Conservation (phyloP, 257 asterid species). For the Mitragyna speciosa region DNA sequence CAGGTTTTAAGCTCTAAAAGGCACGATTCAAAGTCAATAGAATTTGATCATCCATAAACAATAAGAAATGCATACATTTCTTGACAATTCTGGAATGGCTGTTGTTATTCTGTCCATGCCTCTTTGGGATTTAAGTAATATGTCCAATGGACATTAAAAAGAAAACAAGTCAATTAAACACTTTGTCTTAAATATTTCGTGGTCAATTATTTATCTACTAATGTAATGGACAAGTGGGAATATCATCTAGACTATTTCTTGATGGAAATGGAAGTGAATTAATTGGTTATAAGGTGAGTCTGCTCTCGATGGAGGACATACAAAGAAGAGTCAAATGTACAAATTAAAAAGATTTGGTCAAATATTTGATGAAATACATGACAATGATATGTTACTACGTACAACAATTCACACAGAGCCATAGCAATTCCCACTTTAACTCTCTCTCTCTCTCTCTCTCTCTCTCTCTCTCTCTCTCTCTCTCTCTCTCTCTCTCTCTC, state of each 20-base stretch:
- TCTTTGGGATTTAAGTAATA: not conserved
- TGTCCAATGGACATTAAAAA: not conserved
- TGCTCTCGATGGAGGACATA: not conserved
- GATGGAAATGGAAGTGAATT: not conserved
- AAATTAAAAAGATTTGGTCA: too few relatives aligned
- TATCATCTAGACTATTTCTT: not conserved
- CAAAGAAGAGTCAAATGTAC: not conserved
- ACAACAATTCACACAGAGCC: too few relatives aligned
- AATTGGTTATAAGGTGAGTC: not conserved
- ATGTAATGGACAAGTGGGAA: not conserved
- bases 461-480: too few relatives aligned
- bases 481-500: too few relatives aligned
- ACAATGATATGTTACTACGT: too few relatives aligned
- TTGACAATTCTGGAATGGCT: not conserved
- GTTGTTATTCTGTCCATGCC: not conserved
- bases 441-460: too few relatives aligned
- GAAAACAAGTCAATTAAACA: not conserved
- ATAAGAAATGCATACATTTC: not conserved
- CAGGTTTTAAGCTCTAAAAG: not conserved
- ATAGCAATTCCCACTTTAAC: too few relatives aligned
- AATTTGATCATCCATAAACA: not conserved
- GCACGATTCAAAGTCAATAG: not conserved
- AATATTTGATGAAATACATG: not conserved
- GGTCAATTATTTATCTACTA: not conserved
- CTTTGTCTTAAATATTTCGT: not conserved